Percentiles rank a stretch among this genome's conserved stretches.
These are phyloP conservation scores for Rhynchospora tenuis DNA, from an alignment of 176 grass and related monocot genomes.

Conservation along the genomic window DNA sequence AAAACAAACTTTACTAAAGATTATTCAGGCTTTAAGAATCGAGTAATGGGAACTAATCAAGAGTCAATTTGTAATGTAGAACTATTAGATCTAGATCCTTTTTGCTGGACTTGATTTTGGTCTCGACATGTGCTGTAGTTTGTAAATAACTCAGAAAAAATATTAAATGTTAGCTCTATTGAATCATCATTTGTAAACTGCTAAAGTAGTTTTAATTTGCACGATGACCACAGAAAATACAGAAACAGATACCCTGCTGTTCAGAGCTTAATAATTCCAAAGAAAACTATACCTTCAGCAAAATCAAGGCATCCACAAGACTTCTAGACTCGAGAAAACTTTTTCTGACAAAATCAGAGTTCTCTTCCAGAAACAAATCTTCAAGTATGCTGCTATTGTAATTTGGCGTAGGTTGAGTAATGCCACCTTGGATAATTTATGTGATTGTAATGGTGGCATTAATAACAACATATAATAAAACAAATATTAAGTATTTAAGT, in stretches of 20 bases:
- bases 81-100: background rate
- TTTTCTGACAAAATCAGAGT: constrained; percentile 54
- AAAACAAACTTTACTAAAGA: background rate
- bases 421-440: constrained; percentile 40
- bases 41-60: background rate
- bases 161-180: background rate
- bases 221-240: background rate
- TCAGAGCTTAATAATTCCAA: background rate
- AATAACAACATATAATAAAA: background rate
- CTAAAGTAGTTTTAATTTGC: background rate
- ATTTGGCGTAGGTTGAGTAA: constrained; percentile 68
- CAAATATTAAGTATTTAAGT: background rate
- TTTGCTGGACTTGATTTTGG: background rate
- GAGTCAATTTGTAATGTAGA: background rate
- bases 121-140: background rate
- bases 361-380: constrained; percentile 95
- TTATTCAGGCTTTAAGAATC: background rate
- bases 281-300: constrained; percentile 67
- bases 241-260: background rate
- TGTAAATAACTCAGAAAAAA: background rate
- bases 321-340: constrained; percentile 52
- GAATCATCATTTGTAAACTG: background rate
- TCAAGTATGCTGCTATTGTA: constrained; percentile 92
- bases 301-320: constrained; percentile 69
- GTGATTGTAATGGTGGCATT: background rate